Percentiles rank a stretch among this genome's conserved stretches.
Evolutionary conservation across 305 asterid genomes (phyloP).

Genomic region (Plantago coronopus): DNA sequence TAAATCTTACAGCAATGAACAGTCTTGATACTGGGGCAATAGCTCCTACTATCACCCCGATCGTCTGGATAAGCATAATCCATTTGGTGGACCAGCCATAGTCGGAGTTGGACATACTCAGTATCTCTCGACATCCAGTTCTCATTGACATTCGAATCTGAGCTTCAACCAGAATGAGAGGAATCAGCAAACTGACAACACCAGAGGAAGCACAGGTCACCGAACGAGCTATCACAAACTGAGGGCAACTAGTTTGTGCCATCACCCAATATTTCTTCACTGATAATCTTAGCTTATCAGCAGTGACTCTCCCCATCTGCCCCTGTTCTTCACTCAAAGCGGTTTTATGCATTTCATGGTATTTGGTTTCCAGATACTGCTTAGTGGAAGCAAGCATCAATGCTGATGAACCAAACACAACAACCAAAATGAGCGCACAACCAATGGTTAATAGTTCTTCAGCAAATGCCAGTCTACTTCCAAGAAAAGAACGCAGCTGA

Average conservation of each 20-base stretch:
- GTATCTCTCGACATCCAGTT: neutral
- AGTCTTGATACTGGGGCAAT: constrained; percentile 22
- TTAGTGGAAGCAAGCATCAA: constrained; percentile 13
- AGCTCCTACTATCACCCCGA: constrained; percentile 17
- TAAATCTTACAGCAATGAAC: constrained; percentile 9
- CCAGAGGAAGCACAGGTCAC: constrained; percentile 20
- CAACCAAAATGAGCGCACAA: constrained; percentile 6
- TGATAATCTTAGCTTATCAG: neutral
- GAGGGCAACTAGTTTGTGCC: constrained; percentile 30
- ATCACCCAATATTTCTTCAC: constrained; percentile 31
- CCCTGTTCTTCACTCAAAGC: neutral
- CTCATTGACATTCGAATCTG: constrained; percentile 21
- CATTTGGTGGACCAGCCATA: constrained; percentile 17
- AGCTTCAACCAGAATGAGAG: constrained; percentile 11
- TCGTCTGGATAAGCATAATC: constrained; percentile 17
- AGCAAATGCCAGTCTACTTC: constrained; percentile 12
- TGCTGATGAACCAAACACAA: constrained; percentile 15
- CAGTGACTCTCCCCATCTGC: neutral
- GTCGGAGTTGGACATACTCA: neutral
- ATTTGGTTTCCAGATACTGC: constrained; percentile 20
- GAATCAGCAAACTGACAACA: constrained; percentile 8
- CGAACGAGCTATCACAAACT: constrained; percentile 30
- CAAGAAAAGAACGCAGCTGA: neutral
- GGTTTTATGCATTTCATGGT: constrained; percentile 18
- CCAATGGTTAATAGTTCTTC: neutral